Percentiles rank a stretch among this genome's conserved stretches.
Evolutionary conservation across 2,329 filamentous ascomycete species (phyloP).

Genomic region (Pseudogymnoascus sp.): DNA sequence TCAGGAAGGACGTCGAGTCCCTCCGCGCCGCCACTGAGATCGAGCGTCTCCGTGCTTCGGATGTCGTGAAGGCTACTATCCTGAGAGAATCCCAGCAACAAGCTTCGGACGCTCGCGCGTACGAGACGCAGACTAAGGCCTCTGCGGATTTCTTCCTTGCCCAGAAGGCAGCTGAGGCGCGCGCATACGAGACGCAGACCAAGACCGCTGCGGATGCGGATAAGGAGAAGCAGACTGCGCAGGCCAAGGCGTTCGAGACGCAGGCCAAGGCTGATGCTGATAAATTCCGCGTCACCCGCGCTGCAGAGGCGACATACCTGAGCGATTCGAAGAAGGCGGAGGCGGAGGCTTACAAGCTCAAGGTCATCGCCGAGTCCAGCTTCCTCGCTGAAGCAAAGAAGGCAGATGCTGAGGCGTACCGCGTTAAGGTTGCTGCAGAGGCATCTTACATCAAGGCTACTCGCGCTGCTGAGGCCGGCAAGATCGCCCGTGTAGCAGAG

Average conservation of each 20-base stretch:
- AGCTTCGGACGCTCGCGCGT: slow-evolving; percentile 56
- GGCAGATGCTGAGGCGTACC: slow-evolving; percentile 29
- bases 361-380: neutral
- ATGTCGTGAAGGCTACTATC: slow-evolving; percentile 71
- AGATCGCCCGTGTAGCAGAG: slow-evolving; percentile 58
- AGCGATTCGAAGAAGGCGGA: slow-evolving; percentile 16
- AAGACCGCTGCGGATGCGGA: slow-evolving; percentile 26
- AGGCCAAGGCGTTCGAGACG: slow-evolving; percentile 25
- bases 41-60: slow-evolving; percentile 67
- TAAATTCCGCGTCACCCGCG: slow-evolving; percentile 23
- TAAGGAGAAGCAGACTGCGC: slow-evolving; percentile 22
- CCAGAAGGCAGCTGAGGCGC: slow-evolving; percentile 46
- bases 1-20: slow-evolving; percentile 69
- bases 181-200: slow-evolving; percentile 38
- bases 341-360: slow-evolving; percentile 24
- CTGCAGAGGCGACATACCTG: slow-evolving; percentile 44
- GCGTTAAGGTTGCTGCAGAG: slow-evolving; percentile 18
- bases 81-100: slow-evolving; percentile 60
- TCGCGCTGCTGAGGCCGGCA: slow-evolving; percentile 50
- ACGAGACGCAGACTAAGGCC: slow-evolving; percentile 51
- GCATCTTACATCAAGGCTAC: slow-evolving; percentile 30
- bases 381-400: slow-evolving; percentile 22
- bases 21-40: slow-evolving; percentile 73
- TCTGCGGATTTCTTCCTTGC: slow-evolving; percentile 32
- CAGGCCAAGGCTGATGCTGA: slow-evolving; percentile 37